Conservation (phyloP, 2,329 filamentous ascomycete genomes). For the Mollisia scopiformis region DNA sequence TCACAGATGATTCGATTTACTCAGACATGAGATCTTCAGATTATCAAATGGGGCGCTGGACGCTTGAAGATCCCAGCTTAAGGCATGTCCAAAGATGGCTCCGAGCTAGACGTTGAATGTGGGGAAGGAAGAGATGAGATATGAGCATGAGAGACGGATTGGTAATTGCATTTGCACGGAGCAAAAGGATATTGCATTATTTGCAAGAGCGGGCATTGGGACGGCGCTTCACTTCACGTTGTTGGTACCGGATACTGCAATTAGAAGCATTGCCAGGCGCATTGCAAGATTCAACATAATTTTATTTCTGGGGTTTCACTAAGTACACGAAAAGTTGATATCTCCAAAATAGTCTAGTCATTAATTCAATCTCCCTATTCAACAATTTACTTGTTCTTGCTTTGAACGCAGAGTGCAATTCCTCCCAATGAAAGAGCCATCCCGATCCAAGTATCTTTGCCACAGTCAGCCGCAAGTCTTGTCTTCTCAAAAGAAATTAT, state of each 20-base stretch:
- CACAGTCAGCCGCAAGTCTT: constrained; percentile 3
- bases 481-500: neutral
- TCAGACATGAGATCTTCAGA: constrained; percentile 56
- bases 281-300: constrained; percentile 10
- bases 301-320: constrained; percentile 10
- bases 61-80: constrained; percentile 62
- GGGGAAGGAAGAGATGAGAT: neutral
- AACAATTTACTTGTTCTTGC: constrained; percentile 45
- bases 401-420: constrained; percentile 82
- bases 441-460: constrained; percentile 77
- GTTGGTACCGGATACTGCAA: constrained; percentile 20
- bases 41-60: constrained; percentile 61
- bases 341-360: neutral
- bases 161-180: constrained; percentile 10
- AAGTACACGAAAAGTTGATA: constrained; percentile 14
- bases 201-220: constrained; percentile 16
- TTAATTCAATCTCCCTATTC: constrained; percentile 2
- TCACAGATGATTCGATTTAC: constrained; percentile 64
- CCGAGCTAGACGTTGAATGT: constrained; percentile 40
- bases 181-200: constrained; percentile 15
- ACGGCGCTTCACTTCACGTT: constrained; percentile 19
- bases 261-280: constrained; percentile 23
- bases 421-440: constrained; percentile 79
- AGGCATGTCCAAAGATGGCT: constrained; percentile 62
- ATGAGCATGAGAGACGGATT: neutral